Evolutionary conservation across 495 filamentous ascomycete species (phyloP), one percentile per base, ranked within the genome.

Genomic region (Paragyromitra xinjiangensis): DNA sequence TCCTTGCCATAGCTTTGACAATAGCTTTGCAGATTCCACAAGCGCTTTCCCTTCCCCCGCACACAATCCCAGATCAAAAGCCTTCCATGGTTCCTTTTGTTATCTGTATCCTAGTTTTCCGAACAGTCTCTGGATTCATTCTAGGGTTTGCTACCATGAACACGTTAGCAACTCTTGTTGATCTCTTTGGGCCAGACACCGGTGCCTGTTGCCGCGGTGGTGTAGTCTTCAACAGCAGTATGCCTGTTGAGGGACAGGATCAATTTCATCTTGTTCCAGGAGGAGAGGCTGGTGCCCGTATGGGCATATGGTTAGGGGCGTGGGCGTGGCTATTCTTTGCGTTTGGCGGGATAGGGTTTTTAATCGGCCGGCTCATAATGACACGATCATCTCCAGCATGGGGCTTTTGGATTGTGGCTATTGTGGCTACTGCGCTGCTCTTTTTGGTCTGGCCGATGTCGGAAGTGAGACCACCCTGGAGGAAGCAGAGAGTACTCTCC

Each of bases 121-220:
- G 92, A 45, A 86, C 85, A 1, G 71, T 90, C 64, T 90, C 91
- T 80, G 92, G 92, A 2, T 83, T 92, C 53, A 86, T 87, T 19
- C 86, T 94, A 16, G 92, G 92, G 2, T 92, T 93, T 81, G 90
- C 90, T 16, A 91, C 90, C 75, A 90, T 93, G 85, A 94, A 93
- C 78, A 91, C 91, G 78, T 86, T 90, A 73, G 86, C 88, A 0
- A 91, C 89, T 1, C 85, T 94, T 42, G 87, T 90, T 1, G 92
- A 94, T 81, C 85, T 94, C 9, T 94, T 92, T 78, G 92, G 92
- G 3, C 79, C 80, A 29, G 80, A 82, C 16, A 78, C 79, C 55
- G 80, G 80, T 19, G 79, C 75, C 34, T 82, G 80, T 39, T 82
- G 80, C 34, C 75, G 80, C 16, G 80, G 80, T 39, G 79, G 80